A percentile compares a stretch with the other conserved stretches of the same genome.
These are phyloP conservation scores for Pythium coloratum DNA, from an alignment of 352 stramenopile genomes.

Conservation along the genomic window DNA sequence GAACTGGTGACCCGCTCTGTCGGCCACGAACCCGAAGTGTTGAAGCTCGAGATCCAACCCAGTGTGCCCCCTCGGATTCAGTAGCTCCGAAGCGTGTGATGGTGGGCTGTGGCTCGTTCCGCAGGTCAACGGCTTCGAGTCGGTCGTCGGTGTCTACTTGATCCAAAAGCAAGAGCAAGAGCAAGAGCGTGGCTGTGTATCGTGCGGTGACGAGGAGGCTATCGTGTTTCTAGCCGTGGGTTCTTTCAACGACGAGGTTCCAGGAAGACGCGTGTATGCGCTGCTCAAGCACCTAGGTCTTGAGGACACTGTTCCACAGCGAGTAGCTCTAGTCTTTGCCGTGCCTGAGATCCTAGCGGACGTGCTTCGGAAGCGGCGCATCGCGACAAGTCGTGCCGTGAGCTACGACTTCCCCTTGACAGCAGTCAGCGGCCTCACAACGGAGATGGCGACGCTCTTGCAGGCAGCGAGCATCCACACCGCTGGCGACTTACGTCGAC, in stretches of 20 bases:
- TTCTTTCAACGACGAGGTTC: background rate
- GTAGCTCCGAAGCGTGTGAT: background rate
- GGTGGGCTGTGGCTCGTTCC: background rate
- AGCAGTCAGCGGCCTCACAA: background rate
- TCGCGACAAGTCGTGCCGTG: background rate
- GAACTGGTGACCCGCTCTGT: no score
- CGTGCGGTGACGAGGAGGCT: background rate
- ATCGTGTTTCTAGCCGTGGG: background rate
- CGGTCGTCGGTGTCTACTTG: background rate
- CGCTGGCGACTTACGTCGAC: background rate
- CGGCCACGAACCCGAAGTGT: no score
- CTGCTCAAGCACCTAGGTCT: background rate
- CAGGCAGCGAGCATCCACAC: background rate
- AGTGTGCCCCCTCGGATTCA: background rate
- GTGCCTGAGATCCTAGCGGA: background rate
- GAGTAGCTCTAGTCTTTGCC: background rate
- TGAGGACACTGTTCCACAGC: background rate
- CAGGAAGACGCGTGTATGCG: background rate
- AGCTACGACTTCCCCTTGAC: background rate
- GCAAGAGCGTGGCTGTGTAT: background rate
- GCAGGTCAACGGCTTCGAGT: background rate
- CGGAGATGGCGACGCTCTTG: background rate
- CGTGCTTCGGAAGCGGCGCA: background rate
- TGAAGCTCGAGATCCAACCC: background rate
- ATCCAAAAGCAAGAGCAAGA: background rate